Base-by-base conservation (phyloP, 257 asterid genomes). In the Gentiana straminea region DNA sequence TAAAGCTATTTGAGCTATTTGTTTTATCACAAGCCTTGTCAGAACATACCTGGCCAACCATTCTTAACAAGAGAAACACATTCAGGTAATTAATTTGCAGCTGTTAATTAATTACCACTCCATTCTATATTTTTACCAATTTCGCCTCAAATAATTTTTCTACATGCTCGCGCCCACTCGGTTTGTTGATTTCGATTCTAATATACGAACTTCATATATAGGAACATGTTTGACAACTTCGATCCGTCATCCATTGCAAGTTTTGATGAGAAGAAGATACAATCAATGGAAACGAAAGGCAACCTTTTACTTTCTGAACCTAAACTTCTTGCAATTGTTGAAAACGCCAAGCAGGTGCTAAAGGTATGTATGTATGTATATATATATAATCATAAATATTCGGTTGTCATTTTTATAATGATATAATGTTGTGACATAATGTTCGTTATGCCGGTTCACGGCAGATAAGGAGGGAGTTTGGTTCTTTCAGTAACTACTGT, bases 11-110 rank as follows among this genome's bases (percentile, higher is more conserved):
- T 57, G 97, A 89, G 70, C 82, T 89, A 32, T 80, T 89, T 71
- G 88, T 84, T 72, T 71, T 79, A 6, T 85, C 97, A 39, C 94
- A 79, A 77, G 84, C 89, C 45, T 69, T 89, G 77, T 79, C 94
- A 41, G 97, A 89, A 59, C 75, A 75, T 58, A 70, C 86, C 8
- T 89, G 94, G 95, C 86, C 89, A 0, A 55, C 73, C 47, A 81
- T 89, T 62, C 97, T 85, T 49, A 70, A 53, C 79, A 86, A 73
- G 79, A 77, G 97, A 72, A 63, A 81, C 8, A 4, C 66, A 55
- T 82, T 87, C 58, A 87, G 94, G 96, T 87, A 24, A 24, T 24
- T 24, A 24, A 24, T 66, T 49, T 13, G 8, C 8, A 62, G 44
- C 63, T n/a, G n/a, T 47, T 7, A 41, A 5, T 39, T 54, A 57